Percentiles rank a stretch among this genome's conserved stretches.
Evolutionary conservation across 768 basidiomycete species (phyloP).

Genomic region (Pisolithus orientalis): DNA sequence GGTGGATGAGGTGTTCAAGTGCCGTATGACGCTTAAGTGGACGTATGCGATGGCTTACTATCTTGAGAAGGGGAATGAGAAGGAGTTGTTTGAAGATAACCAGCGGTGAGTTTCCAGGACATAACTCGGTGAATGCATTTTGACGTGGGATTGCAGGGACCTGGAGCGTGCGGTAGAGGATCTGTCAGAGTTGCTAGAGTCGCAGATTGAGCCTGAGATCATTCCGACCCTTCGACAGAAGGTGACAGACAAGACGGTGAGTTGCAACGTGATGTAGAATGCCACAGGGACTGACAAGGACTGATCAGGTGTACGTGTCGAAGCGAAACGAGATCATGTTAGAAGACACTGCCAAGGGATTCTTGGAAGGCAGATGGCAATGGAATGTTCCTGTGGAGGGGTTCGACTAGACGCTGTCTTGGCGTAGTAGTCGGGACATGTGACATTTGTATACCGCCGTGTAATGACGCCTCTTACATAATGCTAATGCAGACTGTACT

Average conservation of each 20-base stretch:
- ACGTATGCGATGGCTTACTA: constrained; percentile 99
- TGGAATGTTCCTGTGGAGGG: constrained; percentile 75
- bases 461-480: background rate
- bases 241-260: constrained; percentile 92
- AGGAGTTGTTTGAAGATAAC: constrained; percentile 96
- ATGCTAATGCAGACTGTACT: too few relatives aligned
- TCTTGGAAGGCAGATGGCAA: constrained; percentile 77
- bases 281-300: background rate
- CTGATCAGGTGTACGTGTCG: constrained; percentile 78
- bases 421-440: too few relatives aligned
- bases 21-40: constrained; percentile 97
- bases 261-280: constrained; percentile 16
- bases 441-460: background rate
- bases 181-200: constrained; percentile 86
- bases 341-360: constrained; percentile 90
- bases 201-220: constrained; percentile 79
- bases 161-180: constrained; percentile 94
- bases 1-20: constrained; percentile 84
- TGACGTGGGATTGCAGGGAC: constrained; percentile 46
- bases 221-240: constrained; percentile 82
- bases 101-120: constrained; percentile 54
- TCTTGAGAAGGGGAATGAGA: constrained; percentile 82
- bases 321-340: constrained; percentile 94
- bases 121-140: background rate
- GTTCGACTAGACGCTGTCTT: constrained; percentile 42